These are phyloP conservation scores for Speleostelium caveatum DNA, from an alignment of 78 protist species.

Conservation along the genomic window DNA sequence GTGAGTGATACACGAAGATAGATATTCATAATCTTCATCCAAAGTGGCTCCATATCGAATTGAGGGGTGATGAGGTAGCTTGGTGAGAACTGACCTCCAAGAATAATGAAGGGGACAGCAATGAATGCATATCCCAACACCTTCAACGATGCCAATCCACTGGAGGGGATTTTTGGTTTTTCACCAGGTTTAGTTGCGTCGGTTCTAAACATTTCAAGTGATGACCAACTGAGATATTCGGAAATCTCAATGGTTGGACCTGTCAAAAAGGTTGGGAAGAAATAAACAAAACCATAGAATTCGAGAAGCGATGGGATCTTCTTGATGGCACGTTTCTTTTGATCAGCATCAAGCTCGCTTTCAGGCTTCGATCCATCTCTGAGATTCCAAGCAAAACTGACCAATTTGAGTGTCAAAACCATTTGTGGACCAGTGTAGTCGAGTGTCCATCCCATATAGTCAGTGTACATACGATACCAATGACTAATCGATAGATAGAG, in stretches of 20 bases:
- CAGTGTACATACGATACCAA: conserved; percentile 54
- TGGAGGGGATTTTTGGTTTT: conserved; percentile 25
- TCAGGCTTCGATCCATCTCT: conserved; percentile 67
- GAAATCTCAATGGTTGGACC: conserved; percentile 87
- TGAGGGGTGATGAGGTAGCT: neutral
- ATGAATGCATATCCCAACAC: conserved; percentile 27
- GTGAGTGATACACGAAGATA: conserved; percentile 34
- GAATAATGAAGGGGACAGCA: conserved; percentile 28
- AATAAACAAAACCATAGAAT: conserved; percentile 78
- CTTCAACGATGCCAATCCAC: conserved; percentile 11
- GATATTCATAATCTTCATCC: conserved; percentile 2
- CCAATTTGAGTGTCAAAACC: conserved; percentile 79
- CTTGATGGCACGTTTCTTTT: conserved; percentile 48
- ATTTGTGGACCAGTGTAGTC: conserved; percentile 82
- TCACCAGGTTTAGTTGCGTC: neutral
- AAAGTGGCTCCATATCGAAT: conserved; percentile 57
- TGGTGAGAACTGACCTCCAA: conserved; percentile 15
- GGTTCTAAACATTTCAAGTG: conserved; percentile 47
- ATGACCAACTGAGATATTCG: conserved; percentile 70
- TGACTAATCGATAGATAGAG: conserved; percentile 60
- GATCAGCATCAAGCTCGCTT: conserved; percentile 68
- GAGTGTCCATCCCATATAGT: conserved; percentile 80
- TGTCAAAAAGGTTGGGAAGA: conserved; percentile 82
- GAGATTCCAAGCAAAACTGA: conserved; percentile 82
- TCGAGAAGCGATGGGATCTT: conserved; percentile 80